A percentile compares a stretch with the other conserved stretches of the same genome.
Conservation (phyloP, 257 asterid genomes). For the Anisodus acutangulus region DNA sequence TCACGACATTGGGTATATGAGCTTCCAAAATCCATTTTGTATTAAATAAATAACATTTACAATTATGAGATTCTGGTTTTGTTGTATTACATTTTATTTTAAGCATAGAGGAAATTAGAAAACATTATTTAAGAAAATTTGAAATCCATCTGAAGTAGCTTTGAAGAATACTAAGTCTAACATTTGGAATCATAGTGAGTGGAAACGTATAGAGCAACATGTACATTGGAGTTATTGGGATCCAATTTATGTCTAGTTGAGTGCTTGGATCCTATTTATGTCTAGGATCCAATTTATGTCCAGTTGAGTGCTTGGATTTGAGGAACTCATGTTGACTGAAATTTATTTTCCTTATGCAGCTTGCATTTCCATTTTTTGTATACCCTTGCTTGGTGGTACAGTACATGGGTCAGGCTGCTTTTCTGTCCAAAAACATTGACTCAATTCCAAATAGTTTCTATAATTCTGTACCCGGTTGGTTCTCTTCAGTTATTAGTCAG, state of each 20-base stretch:
- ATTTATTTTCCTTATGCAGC: constrained; percentile 50
- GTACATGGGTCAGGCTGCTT: constrained; percentile 99
- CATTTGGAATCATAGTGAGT: constrained; percentile 4
- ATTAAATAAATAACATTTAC: constrained; percentile 6
- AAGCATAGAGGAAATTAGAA: constrained; percentile 13
- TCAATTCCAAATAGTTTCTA: constrained; percentile 74
- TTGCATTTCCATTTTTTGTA: constrained; percentile 71
- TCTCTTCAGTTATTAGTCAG: constrained; percentile 18
- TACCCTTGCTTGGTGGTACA: constrained; percentile 91
- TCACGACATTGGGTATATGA: background rate
- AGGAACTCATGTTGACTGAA: constrained; percentile 26
- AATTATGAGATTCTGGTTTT: background rate
- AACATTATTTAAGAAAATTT: background rate
- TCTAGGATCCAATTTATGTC: no score
- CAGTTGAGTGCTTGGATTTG: background rate
- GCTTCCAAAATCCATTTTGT: constrained; percentile 13
- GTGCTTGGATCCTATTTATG: background rate
- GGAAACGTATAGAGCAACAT: background rate
- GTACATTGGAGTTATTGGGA: background rate
- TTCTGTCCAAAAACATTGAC: constrained; percentile 65
- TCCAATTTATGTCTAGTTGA: background rate
- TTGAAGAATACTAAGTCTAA: constrained; percentile 3
- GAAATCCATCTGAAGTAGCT: constrained; percentile 25
- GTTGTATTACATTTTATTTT: background rate
- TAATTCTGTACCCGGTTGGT: constrained; percentile 81